Percentiles rank a stretch among this genome's conserved stretches.
Evolutionary conservation across 176 grass and related monocot species (phyloP).

Genomic region (Paspalum vaginatum): DNA sequence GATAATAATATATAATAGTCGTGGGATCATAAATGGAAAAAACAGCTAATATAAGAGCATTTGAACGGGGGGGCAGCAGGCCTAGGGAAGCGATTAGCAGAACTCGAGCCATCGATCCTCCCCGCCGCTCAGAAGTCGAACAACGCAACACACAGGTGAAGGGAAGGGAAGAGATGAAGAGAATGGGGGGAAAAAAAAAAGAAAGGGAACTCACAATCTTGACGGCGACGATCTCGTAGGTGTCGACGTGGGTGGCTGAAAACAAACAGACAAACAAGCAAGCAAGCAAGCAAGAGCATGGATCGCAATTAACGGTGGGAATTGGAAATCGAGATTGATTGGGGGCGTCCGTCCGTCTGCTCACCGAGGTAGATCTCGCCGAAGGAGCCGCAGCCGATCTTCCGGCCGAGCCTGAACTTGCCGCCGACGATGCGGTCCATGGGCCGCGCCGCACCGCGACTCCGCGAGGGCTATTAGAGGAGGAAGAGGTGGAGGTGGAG

Average conservation of each 20-base stretch:
- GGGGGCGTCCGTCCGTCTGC: background rate
- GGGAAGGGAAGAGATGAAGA: background rate
- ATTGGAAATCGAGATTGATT: background rate
- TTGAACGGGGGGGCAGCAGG: no score
- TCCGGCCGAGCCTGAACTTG: constrained; percentile 91
- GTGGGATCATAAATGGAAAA: background rate
- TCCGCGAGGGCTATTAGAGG: no score
- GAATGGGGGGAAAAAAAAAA: background rate
- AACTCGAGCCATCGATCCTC: no score
- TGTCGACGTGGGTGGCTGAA: constrained; percentile 89
- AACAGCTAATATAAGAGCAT: background rate
- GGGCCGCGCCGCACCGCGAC: background rate
- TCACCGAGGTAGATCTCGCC: constrained; percentile 94
- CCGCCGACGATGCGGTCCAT: constrained; percentile 87
- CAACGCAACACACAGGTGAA: no score
- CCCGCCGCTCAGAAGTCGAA: no score
- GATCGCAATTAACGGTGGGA: no score
- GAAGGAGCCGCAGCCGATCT: constrained; percentile 95
- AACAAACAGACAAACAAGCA: background rate
- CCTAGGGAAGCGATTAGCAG: no score
- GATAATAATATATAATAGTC: background rate
- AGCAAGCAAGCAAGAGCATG: no score
- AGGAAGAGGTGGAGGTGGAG: no score
- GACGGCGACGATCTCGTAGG: constrained; percentile 95
- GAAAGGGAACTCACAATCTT: constrained; percentile 70